Percentiles rank a stretch among this genome's conserved stretches.
Evolutionary conservation across 2,329 filamentous ascomycete species (phyloP).

Genomic region (Epichloe baconii): DNA sequence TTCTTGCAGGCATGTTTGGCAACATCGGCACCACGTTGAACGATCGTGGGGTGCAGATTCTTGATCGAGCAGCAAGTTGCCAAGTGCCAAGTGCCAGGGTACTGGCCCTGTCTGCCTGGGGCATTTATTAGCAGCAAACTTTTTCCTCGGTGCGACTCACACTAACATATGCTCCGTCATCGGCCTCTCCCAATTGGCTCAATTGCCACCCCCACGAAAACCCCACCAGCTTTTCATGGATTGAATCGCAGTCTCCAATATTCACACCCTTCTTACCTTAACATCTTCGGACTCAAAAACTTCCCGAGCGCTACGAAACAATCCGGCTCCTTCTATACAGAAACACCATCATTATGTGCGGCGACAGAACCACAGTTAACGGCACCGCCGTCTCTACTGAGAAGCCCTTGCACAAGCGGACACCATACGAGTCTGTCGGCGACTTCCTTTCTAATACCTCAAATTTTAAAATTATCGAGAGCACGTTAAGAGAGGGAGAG

Average conservation of each 20-base stretch:
- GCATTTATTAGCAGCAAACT: not conserved
- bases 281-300: not conserved
- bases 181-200: conserved; percentile 1
- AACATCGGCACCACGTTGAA: not conserved
- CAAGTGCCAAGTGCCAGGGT: not conserved
- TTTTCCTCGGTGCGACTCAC: not conserved
- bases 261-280: not conserved
- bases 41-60: not conserved
- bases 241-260: not conserved
- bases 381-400: not conserved
- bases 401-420: conserved; percentile 3
- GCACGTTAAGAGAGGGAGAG: conserved; percentile 50
- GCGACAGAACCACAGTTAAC: not conserved
- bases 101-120: not conserved
- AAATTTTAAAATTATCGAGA: conserved; percentile 9
- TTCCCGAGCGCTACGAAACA: too few relatives aligned
- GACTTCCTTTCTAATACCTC: conserved; percentile 9
- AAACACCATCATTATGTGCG: conserved; percentile 1
- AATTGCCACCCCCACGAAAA: not conserved
- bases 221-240: not conserved
- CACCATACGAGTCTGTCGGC: conserved; percentile 7
- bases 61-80: not conserved
- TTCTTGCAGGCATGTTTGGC: not conserved
- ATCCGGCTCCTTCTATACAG: too few relatives aligned
- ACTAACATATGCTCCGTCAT: not conserved